These are phyloP conservation scores for Backusella mclennaniae DNA, from an alignment of 192 early-diverging fungal genomes.

Conservation along the genomic window DNA sequence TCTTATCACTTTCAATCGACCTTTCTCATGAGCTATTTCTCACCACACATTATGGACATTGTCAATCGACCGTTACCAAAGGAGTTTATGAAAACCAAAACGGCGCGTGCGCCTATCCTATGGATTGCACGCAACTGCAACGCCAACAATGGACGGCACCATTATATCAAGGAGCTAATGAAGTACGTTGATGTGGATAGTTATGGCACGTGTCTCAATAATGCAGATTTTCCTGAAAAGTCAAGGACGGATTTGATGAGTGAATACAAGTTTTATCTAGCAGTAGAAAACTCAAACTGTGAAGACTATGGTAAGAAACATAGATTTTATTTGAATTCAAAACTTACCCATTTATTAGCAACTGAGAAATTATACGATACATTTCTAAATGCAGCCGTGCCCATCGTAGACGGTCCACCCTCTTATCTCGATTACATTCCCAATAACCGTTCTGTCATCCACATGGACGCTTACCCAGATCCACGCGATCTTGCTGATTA, in stretches of 20 bases:
- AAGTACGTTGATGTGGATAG: constrained; percentile 17
- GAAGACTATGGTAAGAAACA: constrained; percentile 22
- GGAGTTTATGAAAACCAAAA: constrained; percentile 15
- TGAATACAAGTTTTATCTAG: constrained; percentile 25
- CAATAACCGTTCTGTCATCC: not conserved
- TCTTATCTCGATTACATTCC: constrained; percentile 14
- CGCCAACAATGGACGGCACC: constrained; percentile 9
- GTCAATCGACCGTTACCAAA: constrained; percentile 17
- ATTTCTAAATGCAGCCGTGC: constrained; percentile 1
- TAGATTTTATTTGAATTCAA: too few species aligned
- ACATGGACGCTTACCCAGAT: constrained; percentile 24
- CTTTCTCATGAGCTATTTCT: constrained; percentile 13
- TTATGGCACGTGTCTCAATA: constrained; percentile 22
- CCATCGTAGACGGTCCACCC: constrained; percentile 18
- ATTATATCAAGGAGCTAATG: constrained; percentile 11
- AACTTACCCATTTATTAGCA: not conserved
- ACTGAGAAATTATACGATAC: constrained; percentile 24
- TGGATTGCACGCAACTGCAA: constrained; percentile 25
- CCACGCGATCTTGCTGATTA: constrained; percentile 19
- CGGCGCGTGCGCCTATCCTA: not conserved
- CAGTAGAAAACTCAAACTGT: constrained; percentile 24
- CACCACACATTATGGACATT: constrained; percentile 4
- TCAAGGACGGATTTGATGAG: constrained; percentile 11
- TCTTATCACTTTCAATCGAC: constrained; percentile 17
- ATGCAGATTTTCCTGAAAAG: not conserved